Percentiles rank a stretch among this genome's conserved stretches.
Evolutionary conservation across 2,329 filamentous ascomycete genomes (phyloP).

Genomic region (Xylariaceae sp.): DNA sequence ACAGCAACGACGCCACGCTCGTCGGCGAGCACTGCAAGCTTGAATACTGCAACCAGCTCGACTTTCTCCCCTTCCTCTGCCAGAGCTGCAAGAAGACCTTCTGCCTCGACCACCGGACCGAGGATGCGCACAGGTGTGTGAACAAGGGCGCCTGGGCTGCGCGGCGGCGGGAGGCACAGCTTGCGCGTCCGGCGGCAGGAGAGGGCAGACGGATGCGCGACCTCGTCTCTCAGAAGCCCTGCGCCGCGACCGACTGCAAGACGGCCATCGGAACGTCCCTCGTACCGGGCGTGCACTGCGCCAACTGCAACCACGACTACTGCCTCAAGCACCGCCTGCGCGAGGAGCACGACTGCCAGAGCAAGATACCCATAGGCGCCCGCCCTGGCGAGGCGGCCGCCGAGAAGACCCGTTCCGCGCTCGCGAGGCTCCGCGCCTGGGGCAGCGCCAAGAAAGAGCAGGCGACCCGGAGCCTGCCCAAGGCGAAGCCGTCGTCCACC

Average conservation of each 20-base stretch:
- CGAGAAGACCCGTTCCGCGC: constrained; percentile 66
- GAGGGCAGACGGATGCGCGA: constrained; percentile 51
- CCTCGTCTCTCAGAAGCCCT: constrained; percentile 58
- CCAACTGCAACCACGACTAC: constrained; percentile 65
- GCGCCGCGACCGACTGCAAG: constrained; percentile 61
- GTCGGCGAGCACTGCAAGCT: constrained; percentile 90
- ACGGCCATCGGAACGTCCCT: constrained; percentile 65
- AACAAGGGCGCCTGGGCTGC: constrained; percentile 58
- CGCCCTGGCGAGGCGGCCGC: constrained; percentile 39
- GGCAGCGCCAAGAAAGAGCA: constrained; percentile 65
- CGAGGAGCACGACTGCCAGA: constrained; percentile 81
- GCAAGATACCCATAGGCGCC: constrained; percentile 57
- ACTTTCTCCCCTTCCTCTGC: constrained; percentile 93
- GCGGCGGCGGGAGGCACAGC: constrained; percentile 49
- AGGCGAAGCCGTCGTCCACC: constrained; percentile 57
- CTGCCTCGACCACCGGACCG: constrained; percentile 90
- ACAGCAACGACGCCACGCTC: constrained; percentile 67
- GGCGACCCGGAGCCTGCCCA: constrained; percentile 53
- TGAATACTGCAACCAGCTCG: constrained; percentile 86
- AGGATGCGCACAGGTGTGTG: constrained; percentile 68
- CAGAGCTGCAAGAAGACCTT: constrained; percentile 80
- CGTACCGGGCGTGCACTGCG: constrained; percentile 64
- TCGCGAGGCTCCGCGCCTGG: constrained; percentile 76
- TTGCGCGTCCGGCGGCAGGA: constrained; percentile 49
- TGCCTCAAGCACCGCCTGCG: constrained; percentile 71